Percentiles rank a stretch among this genome's conserved stretches.
These are phyloP conservation scores for Paramarasmius palmivorus DNA, from an alignment of 1,284 basidiomycete genomes.

Conservation along the genomic window DNA sequence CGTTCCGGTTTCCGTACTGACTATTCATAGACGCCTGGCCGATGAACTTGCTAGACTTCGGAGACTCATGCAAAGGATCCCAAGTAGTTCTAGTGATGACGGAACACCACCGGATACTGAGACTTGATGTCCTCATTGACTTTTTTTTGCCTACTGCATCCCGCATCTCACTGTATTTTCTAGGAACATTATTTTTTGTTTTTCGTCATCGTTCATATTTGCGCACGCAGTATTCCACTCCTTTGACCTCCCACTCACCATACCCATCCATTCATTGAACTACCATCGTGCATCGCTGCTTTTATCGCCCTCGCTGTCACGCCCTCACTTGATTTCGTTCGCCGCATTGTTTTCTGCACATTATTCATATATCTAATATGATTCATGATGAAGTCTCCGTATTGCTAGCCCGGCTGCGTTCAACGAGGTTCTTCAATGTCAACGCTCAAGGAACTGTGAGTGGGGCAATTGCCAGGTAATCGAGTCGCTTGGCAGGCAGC, in stretches of 20 bases:
- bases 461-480: too few relatives aligned
- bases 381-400: too few relatives aligned
- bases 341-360: too few relatives aligned
- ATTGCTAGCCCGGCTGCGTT: too few relatives aligned
- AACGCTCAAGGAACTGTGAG: too few relatives aligned
- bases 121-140: neutral
- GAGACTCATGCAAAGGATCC: conserved; percentile 60
- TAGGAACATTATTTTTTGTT: conserved; percentile 1
- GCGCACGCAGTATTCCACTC: neutral
- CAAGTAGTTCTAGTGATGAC: neutral
- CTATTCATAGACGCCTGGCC: conserved; percentile 42
- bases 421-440: too few relatives aligned
- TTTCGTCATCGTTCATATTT: neutral
- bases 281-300: too few relatives aligned
- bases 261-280: too few relatives aligned
- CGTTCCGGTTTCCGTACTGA: conserved; percentile 13
- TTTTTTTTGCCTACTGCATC: neutral
- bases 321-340: too few relatives aligned
- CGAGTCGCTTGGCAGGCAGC: too few relatives aligned
- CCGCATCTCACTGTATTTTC: neutral
- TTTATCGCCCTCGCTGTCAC: too few relatives aligned
- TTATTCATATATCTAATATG: too few relatives aligned
- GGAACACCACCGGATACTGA: neutral
- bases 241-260: neutral
- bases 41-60: conserved; percentile 64